phyloP scores from a whole-genome alignment of 2,329 filamentous ascomycete genomes.

The Aureobasidium sp. region DNA sequence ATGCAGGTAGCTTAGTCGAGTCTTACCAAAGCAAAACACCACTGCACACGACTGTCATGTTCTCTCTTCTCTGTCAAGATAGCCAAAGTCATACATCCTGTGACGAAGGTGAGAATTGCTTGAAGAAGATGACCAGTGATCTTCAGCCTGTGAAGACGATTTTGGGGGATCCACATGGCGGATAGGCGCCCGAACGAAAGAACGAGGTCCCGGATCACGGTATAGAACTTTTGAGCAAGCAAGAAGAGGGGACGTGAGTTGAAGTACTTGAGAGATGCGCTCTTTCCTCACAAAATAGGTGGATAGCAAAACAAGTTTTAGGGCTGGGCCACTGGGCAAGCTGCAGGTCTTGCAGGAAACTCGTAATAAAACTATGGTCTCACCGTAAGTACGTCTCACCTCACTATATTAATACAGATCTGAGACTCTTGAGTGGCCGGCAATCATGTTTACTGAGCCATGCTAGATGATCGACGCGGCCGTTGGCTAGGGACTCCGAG shows the following conservation, averaged over 20 bases:
- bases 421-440: conserved; percentile 2
- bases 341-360: background rate
- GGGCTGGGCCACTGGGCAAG: background rate
- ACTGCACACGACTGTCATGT: conserved; percentile 49
- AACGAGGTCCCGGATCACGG: background rate
- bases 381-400: conserved; percentile 12
- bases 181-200: background rate
- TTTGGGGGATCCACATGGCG: conserved; percentile 39
- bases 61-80: conserved; percentile 49
- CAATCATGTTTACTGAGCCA: conserved; percentile 7
- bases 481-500: background rate
- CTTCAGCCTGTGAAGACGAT: conserved; percentile 49
- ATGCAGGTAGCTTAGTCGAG: background rate
- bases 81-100: conserved; percentile 51
- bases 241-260: background rate
- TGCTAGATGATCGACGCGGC: background rate
- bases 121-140: conserved; percentile 49
- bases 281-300: background rate
- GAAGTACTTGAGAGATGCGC: background rate
- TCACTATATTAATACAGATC: conserved; percentile 8
- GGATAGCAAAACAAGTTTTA: conserved; percentile 5
- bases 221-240: background rate
- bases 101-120: conserved; percentile 51
- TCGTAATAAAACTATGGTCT: conserved; percentile 12
- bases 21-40: conserved; percentile 52